Evolutionary conservation across 2,329 filamentous ascomycete species (phyloP), one percentile per base, ranked within the genome.

Genomic region (Cladosporium sp.): DNA sequence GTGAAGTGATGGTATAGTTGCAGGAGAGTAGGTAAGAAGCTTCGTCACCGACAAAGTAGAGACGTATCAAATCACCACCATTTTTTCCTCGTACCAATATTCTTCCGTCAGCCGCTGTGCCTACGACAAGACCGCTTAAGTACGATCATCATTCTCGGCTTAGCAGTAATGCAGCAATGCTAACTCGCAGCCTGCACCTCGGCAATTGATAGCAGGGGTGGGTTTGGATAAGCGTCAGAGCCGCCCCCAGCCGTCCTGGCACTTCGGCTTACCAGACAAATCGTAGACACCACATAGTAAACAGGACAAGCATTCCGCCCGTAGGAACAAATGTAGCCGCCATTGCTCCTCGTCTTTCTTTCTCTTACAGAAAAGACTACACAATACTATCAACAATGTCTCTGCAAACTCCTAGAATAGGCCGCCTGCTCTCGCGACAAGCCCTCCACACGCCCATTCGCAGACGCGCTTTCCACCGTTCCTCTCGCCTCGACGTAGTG

Each of bases 401-500:
- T 44, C 15, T 47, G 15, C 55, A 38, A 12, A 60, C 30, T 4
- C 64, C 64, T 32, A 60, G 26, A 41, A n/a, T 65, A n/a, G 57
- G 55, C 26, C 64, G 64, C 18, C 36, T 60, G 34, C 47, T 65
- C 36, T 15, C 64, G 36, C 63, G 64, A n/a, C 55, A 34, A 41
- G 18, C 51, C 28, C 30, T 41, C 30, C 41, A 54, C 47, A 26
- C 52, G 12, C 21, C 54, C 34, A 34, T 65, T 32, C 36, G 30
- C 62, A 44, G 36, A 36, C 57, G 65, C 44, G 28, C 58, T 36
- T 74, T 77, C 61, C 75, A 77, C 65, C 64, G 68, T 26, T 73
- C 74, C 18, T 64, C 52, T 28, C 68, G 69, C 62, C 65, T 68
- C 32, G 66, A 74, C 57, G 86, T 84, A 1, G 84, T 95, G 57